Evolutionary conservation across 2,329 filamentous ascomycete genomes (phyloP), one percentile per base, ranked within the genome.

Genomic region (Helotiales sp.): DNA sequence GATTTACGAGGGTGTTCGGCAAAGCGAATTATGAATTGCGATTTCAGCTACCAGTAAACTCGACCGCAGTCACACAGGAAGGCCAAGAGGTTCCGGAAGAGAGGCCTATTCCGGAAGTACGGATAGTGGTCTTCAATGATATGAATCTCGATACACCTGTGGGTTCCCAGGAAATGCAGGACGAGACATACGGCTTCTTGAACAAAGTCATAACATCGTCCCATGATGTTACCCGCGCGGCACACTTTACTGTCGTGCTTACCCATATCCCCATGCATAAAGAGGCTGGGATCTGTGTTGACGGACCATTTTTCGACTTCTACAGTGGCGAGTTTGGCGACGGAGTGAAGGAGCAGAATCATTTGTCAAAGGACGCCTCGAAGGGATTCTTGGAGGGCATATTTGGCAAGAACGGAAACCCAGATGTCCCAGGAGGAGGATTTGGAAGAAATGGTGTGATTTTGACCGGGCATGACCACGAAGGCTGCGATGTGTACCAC

Each of bases 201-300:
- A 91, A 93, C 78, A 80, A 84, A 40, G 80, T 91, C 61, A 93
- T 93, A 72, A 82, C 83, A 63, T 84, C 86, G 2, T 87, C 89
- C 1, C 79, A 84, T 1, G 83, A 87, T 1, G 90, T 92, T 49
- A 82, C 86, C 61, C 85, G 84, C 70, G 79, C 84, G 61, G 89
- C 88, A 1, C 86, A 89, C 63, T 93, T 93, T 72, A 97, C 94
- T 0, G 80, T 99, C 3, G 84, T 98, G 1, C 85, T 99, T 20
- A 99, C 96, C 0, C 96, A 99, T 76, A 91, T 99, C 2, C 96
- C 96, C 0, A 82, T 98, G 10, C 89, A 96, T 82, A 99, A 99
- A 77, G 83, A 87, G 1, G 85, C 85, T 7, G 95, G 94, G 0
- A 80, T 96, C 34, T 99, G 96, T 77, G 89, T 92, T 1, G 96